Conservation (phyloP, 768 basidiomycete genomes). For the Tremella yokohamensis region DNA sequence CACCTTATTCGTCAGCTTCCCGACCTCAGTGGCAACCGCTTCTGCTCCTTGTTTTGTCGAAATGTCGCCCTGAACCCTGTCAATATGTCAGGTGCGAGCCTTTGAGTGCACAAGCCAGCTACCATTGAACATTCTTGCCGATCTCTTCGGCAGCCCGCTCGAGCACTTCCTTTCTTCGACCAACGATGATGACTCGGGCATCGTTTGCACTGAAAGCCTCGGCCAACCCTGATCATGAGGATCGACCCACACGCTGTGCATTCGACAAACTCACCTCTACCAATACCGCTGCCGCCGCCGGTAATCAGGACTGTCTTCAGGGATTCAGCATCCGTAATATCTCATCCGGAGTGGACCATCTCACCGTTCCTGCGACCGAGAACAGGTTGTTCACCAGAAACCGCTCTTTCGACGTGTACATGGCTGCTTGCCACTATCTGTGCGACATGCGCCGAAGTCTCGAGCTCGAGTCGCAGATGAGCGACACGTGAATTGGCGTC, state of each 20-base stretch:
- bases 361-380: constrained; percentile 1
- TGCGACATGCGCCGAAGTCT: no score
- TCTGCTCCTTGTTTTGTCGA: neutral
- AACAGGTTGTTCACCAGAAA: constrained; percentile 2
- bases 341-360: neutral
- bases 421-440: neutral
- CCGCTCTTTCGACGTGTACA: neutral
- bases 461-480: no score
- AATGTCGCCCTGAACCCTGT: neutral
- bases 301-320: neutral
- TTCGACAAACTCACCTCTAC: neutral
- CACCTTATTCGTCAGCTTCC: neutral
- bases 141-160: constrained; percentile 25
- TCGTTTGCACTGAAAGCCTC: constrained; percentile 26
- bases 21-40: neutral
- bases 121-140: constrained; percentile 18
- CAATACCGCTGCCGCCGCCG: neutral
- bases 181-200: constrained; percentile 35
- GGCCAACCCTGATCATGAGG: constrained; percentile 14
- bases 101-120: neutral
- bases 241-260: neutral
- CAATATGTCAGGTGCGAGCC: neutral
- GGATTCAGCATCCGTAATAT: neutral
- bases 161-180: constrained; percentile 24
- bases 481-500: no score